Evolutionary conservation across 805 yeast genomes (phyloP), one percentile per base, ranked within the genome.

Genomic region (Candida ipomoeae): DNA sequence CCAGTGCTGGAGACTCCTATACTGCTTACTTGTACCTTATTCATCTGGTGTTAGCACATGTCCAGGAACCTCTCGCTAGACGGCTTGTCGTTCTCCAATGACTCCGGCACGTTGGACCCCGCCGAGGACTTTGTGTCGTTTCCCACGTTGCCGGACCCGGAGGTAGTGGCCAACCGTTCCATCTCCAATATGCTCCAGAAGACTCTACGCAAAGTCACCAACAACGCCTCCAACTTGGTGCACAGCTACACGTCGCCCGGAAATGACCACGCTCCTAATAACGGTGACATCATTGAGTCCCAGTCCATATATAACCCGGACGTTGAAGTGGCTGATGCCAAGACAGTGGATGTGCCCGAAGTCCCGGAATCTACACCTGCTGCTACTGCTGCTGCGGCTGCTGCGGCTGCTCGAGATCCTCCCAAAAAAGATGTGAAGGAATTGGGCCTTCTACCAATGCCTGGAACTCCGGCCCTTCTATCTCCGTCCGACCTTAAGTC

Each of bases 71-170:
- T 38, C 23, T 39, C 44, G 14, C 39, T n/a, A 14, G 51, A 48
- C 13, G 49, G 31, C 17, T 10, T 23, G 20, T 23, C 51, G n/a
- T 39, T 40, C 46, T 20, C 39, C 21, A 49, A 46, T 39, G 45
- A 44, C 40, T 23, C 37, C 18, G 26, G 17, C 29, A 4, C 38
- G 13, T 6, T 36, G 32, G 48, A 41, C 18, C 43, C 53, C 10
- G 47, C 43, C 14, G 63, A 62, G 14, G 77, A 73, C 56, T 73
- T 65, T 52, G 65, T 66, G 39, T 72, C 77, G 34, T 73, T 73
- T 47, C 78, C 78, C 8, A 71, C 70, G 6, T 59, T 73, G 18
- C 74, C 77, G 6, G 77, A 73, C 58, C 77, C 77, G 2, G 70
- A 71, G 48, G 61, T 62, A 40, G 69, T 66, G 15, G 62, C 65